phyloP scores from a whole-genome alignment of 768 basidiomycete genomes.

The Lyophyllum semitale region DNA sequence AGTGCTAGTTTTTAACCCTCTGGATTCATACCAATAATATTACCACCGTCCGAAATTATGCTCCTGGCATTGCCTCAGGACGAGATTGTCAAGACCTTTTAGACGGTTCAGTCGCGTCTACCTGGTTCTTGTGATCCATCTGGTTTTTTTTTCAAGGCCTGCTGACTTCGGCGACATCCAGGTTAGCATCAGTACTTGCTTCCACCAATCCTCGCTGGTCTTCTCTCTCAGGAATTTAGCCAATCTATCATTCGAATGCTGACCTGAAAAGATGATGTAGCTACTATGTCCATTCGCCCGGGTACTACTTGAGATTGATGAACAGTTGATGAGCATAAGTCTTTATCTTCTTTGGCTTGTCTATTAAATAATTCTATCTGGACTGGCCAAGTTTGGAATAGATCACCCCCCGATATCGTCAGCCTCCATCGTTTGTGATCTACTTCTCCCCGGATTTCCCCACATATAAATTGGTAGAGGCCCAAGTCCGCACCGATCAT shows the following conservation, averaged over 20 bases:
- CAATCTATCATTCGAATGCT: not conserved
- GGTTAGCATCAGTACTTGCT: no score
- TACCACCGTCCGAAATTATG: no score
- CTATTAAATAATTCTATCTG: constrained; percentile 13
- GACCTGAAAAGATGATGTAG: constrained; percentile 2
- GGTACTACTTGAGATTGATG: not conserved
- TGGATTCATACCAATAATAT: no score
- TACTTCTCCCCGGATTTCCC: constrained; percentile 17
- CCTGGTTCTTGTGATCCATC: not conserved
- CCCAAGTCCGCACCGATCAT: not conserved
- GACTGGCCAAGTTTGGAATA: constrained; percentile 28
- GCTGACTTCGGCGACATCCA: constrained; percentile 16
- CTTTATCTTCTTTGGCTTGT: not conserved
- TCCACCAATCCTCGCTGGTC: constrained; percentile 11
- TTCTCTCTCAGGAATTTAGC: not conserved
- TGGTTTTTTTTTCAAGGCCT: no score
- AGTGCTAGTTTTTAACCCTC: no score
- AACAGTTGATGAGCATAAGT: not conserved
- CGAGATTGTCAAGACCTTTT: not conserved
- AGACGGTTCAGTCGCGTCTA: not conserved
- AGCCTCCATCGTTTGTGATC: constrained; percentile 15
- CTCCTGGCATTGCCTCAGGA: not conserved
- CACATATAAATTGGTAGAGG: constrained; percentile 22
- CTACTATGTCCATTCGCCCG: not conserved
- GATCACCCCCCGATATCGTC: constrained; percentile 21